A percentile compares a stretch with the other conserved stretches of the same genome.
Conservation (phyloP, 176 grass and related monocot species). For the Phragmites australis region DNA sequence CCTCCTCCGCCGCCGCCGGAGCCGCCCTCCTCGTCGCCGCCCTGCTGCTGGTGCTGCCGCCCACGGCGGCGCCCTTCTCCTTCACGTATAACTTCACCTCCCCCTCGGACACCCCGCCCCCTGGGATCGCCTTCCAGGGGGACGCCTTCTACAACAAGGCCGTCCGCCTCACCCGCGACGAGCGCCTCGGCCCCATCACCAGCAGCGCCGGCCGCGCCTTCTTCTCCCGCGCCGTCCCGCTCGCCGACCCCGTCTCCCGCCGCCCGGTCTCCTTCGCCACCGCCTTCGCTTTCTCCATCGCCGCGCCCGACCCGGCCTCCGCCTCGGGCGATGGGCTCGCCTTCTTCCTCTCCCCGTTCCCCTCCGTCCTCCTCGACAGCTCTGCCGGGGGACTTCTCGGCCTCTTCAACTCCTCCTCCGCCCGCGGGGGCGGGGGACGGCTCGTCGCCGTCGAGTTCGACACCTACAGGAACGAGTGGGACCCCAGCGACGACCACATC, state of each 20-base stretch:
- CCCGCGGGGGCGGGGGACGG: not conserved
- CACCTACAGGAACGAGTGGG: slow-evolving; percentile 65
- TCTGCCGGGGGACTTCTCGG: slow-evolving; percentile 61
- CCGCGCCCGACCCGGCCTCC: slow-evolving; percentile 37
- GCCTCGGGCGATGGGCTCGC: slow-evolving; percentile 62
- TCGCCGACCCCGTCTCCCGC: slow-evolving; percentile 54
- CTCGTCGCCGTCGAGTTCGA: slow-evolving; percentile 86
- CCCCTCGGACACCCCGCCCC: slow-evolving; percentile 40
- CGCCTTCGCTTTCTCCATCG: slow-evolving; percentile 67
- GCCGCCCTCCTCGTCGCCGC: not conserved
- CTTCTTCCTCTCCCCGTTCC: slow-evolving; percentile 76
- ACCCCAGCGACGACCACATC: slow-evolving; percentile 63
- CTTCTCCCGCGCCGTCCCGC: slow-evolving; percentile 50
- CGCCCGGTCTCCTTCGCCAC: slow-evolving; percentile 58
- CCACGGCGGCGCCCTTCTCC: slow-evolving; percentile 42
- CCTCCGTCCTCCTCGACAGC: slow-evolving; percentile 54
- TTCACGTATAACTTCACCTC: slow-evolving; percentile 75
- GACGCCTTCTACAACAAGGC: slow-evolving; percentile 82
- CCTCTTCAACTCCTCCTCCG: slow-evolving; percentile 57
- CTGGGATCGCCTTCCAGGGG: slow-evolving; percentile 71
- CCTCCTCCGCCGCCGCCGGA: not conserved
- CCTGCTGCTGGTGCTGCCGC: not conserved
- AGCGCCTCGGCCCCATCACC: slow-evolving; percentile 57
- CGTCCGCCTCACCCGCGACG: slow-evolving; percentile 65
- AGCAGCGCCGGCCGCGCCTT: slow-evolving; percentile 62